Evolutionary conservation across 2,329 filamentous ascomycete species (phyloP).

Genomic region (Botrytis porri): DNA sequence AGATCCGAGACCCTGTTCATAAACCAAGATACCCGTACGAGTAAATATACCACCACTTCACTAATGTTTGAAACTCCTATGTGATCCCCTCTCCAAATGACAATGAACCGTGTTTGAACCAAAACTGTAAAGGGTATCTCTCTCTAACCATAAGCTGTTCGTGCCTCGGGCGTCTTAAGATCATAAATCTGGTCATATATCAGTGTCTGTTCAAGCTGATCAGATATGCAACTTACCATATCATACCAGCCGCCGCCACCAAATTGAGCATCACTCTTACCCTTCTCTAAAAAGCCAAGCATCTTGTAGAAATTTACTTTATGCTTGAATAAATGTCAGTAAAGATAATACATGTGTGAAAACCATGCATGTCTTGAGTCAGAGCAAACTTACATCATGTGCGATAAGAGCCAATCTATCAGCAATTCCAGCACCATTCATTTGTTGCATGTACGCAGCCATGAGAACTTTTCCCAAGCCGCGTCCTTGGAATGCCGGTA

Average conservation of each 20-base stretch:
- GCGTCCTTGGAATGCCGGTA: conserved; percentile 69
- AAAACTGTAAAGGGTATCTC: conserved; percentile 4
- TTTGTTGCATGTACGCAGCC: conserved; percentile 73
- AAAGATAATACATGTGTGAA: background rate
- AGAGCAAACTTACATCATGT: conserved; percentile 54
- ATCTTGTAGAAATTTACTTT: conserved; percentile 72
- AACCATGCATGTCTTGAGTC: background rate
- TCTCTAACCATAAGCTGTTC: conserved; percentile 31
- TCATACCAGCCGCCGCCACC: conserved; percentile 80
- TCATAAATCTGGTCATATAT: background rate
- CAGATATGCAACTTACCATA: conserved; percentile 57
- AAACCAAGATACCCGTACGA: background rate
- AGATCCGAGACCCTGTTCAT: conserved; percentile 22
- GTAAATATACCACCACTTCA: background rate
- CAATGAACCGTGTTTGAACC: background rate
- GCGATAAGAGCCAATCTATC: conserved; percentile 75
- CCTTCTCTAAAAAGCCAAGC: conserved; percentile 69
- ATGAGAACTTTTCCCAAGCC: conserved; percentile 73
- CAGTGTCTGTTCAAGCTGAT: background rate
- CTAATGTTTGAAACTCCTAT: background rate
- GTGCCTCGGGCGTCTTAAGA: conserved; percentile 18
- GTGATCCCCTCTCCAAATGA: background rate
- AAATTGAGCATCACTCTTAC: conserved; percentile 67
- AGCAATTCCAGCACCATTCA: conserved; percentile 66
- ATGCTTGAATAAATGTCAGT: conserved; percentile 43